Evolutionary conservation across 2,329 filamentous ascomycete species (phyloP).

Genomic region (Talaromyces sp.): DNA sequence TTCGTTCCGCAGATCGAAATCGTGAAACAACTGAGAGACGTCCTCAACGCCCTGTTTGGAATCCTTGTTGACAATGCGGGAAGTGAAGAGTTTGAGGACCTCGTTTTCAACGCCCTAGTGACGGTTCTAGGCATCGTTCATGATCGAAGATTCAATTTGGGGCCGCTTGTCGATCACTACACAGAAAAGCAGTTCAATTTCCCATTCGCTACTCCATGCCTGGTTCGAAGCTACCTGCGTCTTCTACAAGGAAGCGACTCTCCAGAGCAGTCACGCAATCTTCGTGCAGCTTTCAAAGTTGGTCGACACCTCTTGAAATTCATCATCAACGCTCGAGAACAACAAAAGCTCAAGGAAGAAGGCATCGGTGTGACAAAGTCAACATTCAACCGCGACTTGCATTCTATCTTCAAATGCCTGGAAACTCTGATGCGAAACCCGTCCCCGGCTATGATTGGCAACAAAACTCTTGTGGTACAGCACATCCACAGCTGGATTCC

Average conservation of each 20-base stretch:
- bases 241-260: conserved; percentile 77
- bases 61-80: conserved; percentile 88
- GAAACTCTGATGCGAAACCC: conserved; percentile 85
- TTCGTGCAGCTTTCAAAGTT: conserved; percentile 91
- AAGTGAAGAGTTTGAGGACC: conserved; percentile 85
- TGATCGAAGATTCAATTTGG: conserved; percentile 87
- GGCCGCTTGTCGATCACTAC: conserved; percentile 86
- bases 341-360: conserved; percentile 83
- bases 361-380: conserved; percentile 77
- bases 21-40: conserved; percentile 84
- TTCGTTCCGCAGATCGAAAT: conserved; percentile 98
- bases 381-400: conserved; percentile 77
- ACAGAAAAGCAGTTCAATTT: conserved; percentile 86
- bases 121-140: conserved; percentile 89
- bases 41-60: conserved; percentile 86
- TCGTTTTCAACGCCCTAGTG: conserved; percentile 86
- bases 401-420: conserved; percentile 82
- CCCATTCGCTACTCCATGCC: conserved; percentile 81
- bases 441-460: conserved; percentile 81
- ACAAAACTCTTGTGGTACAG: conserved; percentile 90
- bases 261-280: conserved; percentile 67
- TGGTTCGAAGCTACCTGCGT: conserved; percentile 80
- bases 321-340: conserved; percentile 80
- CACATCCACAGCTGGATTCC: conserved; percentile 98
- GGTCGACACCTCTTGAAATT: conserved; percentile 90